Evolutionary conservation across 2,329 filamentous ascomycete species (phyloP), one percentile per base, ranked within the genome.

Genomic region (Colletotrichum australisinense): DNA sequence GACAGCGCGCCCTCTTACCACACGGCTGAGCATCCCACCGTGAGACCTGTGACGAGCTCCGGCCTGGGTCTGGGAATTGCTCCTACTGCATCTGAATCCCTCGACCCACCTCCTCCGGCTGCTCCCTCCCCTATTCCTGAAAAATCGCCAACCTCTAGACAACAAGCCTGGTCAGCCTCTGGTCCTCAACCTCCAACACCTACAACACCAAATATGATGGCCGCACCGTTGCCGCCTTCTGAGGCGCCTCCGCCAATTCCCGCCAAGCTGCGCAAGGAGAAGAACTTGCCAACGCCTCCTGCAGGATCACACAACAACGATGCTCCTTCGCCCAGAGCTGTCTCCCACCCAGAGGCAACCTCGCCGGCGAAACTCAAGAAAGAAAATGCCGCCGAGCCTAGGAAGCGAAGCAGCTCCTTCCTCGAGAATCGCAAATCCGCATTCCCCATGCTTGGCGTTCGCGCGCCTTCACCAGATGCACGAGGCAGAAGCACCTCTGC

Each of bases 401-500:
- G 81, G 38, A 76, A 79, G 60, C 79, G 83, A 60, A 83, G 81
- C 74, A 79, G 73, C 63, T 84, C 82, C 16, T 79, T 81, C 46
- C 78, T 81, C 24, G 67, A 75, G 57, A 76, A 53, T 28, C 77
- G 72, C 46, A 75, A 56, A 35, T 65, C 73, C 11, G 73, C 76
- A 59, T 74, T 77, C 52, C 66, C 78, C 65, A 74, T 75, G 26
- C 71, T 77, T 53, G 78, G 69, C 28, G 72, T 79, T 55, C 80
- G 77, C 57, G 75, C 78, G 12, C 77, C 78, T 14, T 83, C 83
- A 12, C 80, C 85, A 5, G 78, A 86, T 32, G 62, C 79, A 1
- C 83, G 86, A 32, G 84, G 83, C 9, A 84, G 87, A 68, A 87
- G 87, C 76, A 83, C 83, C 32, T 89, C 88, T 12, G 87, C 84